Base-by-base conservation (phyloP, 2,329 filamentous ascomycete genomes). In the Fonsecaea monophora region DNA sequence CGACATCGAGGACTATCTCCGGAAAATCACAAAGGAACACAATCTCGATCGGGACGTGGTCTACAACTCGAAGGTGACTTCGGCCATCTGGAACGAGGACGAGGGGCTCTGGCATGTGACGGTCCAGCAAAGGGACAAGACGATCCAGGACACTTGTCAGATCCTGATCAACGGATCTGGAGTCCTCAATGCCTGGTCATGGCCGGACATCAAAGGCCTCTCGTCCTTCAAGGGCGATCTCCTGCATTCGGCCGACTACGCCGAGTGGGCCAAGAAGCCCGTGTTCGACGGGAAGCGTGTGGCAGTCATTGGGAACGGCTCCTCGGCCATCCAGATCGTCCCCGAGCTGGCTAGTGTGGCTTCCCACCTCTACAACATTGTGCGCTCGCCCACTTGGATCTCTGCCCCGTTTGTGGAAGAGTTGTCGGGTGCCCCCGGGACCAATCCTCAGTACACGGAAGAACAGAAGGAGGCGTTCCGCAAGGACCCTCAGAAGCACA, bases 61-160 rank as follows among this genome's bases (percentile, higher is more conserved):
- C 0, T 87, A 88, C 78, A 86, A 86, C 71, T 84, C 83, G 0
- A 76, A 78, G 0, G 85, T 87, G 1, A 78, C 84, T 32, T 78
- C 81, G 54, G 83, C 85, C 3, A 78, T 75, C 1, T 89, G 86
- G 86, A 80, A 87, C 63, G 84, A 86, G 4, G 72, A 66, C 4
- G 40, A 62, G 21, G 67, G 63, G 6, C 53, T 60, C 15, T 84
- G 21, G 74, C 38, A 68, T 25, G 53, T 74, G n/a, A 67, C 64
- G 13, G 62, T 74, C n/a, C 75, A 74, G 64, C 70, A 67, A 54
- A 73, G 73, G 64, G 74, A 79, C 74, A 76, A 75, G 60, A 57
- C 82, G 15, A 77, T 82, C 25, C 73, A 73, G 15, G 77, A 73
- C 53, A 59, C 18, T 25, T 25, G 25, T 25, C 25, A 25, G 32